Percentiles rank a stretch among this genome's conserved stretches.
These are phyloP conservation scores for Tetragonia tetragonoides DNA, from an alignment of 148 eudicot genomes.

Conservation along the genomic window DNA sequence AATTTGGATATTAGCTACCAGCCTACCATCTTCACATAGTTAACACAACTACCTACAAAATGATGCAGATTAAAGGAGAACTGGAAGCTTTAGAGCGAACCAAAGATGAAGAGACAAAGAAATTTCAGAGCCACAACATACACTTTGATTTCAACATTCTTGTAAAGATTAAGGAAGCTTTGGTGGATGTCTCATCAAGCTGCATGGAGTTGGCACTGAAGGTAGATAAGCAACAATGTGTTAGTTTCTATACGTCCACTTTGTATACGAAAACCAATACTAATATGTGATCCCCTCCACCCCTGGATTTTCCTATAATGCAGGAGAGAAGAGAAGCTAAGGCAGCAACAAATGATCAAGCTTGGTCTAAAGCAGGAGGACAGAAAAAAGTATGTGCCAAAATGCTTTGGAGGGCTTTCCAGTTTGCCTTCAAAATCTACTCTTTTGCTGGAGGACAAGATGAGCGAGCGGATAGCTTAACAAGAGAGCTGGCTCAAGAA, in stretches of 20 bases:
- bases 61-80: conserved; percentile 69
- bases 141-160: conserved; percentile 81
- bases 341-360: conserved; percentile 38
- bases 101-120: conserved; percentile 90
- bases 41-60: conserved; percentile 2
- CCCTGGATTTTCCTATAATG: background rate
- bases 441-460: conserved; percentile 97
- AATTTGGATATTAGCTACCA: background rate
- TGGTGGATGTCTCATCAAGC: conserved; percentile 91
- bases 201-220: conserved; percentile 92
- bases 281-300: background rate
- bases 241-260: background rate
- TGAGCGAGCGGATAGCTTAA: conserved; percentile 84
- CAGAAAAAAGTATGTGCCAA: conserved; percentile 57
- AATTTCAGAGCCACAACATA: conserved; percentile 79
- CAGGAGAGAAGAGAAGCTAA: conserved; percentile 76
- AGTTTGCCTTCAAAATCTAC: conserved; percentile 87
- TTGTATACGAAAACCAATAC: background rate
- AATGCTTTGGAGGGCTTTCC: conserved; percentile 84
- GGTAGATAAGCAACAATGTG: conserved; percentile 40
- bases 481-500: conserved; percentile 87
- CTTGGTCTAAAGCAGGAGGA: conserved; percentile 42
- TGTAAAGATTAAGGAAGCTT: conserved; percentile 66
- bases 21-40: background rate
- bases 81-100: conserved; percentile 76